Evolutionary conservation across 805 yeast genomes (phyloP).

Genomic region (Kluyveromyces nonfermentans): DNA sequence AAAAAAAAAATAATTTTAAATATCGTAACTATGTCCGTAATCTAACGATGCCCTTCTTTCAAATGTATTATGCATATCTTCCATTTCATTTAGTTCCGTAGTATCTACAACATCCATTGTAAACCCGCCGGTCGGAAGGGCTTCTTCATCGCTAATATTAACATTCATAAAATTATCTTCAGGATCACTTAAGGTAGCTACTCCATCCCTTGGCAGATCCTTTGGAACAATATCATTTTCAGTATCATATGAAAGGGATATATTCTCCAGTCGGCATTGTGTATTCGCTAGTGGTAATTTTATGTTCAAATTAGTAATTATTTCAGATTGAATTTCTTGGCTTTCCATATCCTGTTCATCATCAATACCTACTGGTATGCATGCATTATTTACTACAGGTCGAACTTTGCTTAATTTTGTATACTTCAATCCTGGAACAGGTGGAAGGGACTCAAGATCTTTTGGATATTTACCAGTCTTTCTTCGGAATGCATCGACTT

Average conservation of each 20-base stretch:
- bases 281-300: slow-evolving; percentile 31
- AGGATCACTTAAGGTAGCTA: slow-evolving; percentile 2
- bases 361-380: slow-evolving; percentile 24
- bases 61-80: slow-evolving; percentile 27
- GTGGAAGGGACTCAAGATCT: slow-evolving; percentile 13
- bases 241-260: slow-evolving; percentile 22
- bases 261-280: slow-evolving; percentile 24
- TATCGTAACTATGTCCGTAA: slow-evolving; percentile 9
- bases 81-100: slow-evolving; percentile 22
- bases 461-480: slow-evolving; percentile 16
- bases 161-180: slow-evolving; percentile 7
- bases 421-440: slow-evolving; percentile 19
- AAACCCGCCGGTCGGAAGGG: slow-evolving; percentile 2
- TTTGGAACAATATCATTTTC: slow-evolving; percentile 7
- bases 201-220: slow-evolving; percentile 4
- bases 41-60: slow-evolving; percentile 28
- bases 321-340: slow-evolving; percentile 14
- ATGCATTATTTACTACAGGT: slow-evolving; percentile 22
- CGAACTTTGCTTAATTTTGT: slow-evolving; percentile 9
- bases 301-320: slow-evolving; percentile 19
- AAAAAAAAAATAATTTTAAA: background rate
- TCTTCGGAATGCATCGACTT: slow-evolving; percentile 16
- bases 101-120: background rate
- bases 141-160: slow-evolving; percentile 5
- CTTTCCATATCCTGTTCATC: slow-evolving; percentile 30